These are phyloP conservation scores for Chaetothyriales sp. DNA, from an alignment of 2,329 filamentous ascomycete genomes.

Conservation along the genomic window DNA sequence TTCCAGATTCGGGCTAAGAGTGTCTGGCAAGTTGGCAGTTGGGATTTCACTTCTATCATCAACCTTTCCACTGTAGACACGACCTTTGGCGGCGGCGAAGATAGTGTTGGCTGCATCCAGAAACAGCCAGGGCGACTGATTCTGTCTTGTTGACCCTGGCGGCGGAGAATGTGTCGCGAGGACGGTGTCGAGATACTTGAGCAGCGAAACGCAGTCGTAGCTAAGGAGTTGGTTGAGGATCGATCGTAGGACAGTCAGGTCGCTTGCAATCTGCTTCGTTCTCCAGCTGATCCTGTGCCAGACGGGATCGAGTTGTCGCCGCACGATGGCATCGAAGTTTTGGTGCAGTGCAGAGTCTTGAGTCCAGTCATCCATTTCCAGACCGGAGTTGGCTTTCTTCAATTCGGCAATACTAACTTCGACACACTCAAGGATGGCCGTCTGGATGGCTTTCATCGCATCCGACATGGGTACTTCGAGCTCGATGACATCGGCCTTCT, in stretches of 20 bases:
- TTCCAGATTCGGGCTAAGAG: constrained; percentile 69
- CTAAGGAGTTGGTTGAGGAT: constrained; percentile 70
- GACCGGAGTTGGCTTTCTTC: constrained; percentile 74
- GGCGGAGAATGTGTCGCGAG: constrained; percentile 80
- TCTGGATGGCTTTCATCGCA: constrained; percentile 83
- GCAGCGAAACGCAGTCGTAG: constrained; percentile 80
- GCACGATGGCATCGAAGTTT: constrained; percentile 79
- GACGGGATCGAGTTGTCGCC: constrained; percentile 83
- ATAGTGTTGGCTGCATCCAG: constrained; percentile 89
- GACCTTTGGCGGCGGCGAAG: constrained; percentile 74
- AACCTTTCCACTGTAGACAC: constrained; percentile 69
- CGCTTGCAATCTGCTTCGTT: constrained; percentile 85
- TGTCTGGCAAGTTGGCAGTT: constrained; percentile 41
- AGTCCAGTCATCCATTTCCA: constrained; percentile 97
- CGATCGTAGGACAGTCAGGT: constrained; percentile 67
- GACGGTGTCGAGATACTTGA: constrained; percentile 88
- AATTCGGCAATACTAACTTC: constrained; percentile 89
- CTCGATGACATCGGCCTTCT: constrained; percentile 93
- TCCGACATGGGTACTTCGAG: constrained; percentile 93
- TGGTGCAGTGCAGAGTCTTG: constrained; percentile 82
- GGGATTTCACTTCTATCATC: constrained; percentile 40
- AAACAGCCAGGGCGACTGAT: constrained; percentile 90
- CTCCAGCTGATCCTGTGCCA: constrained; percentile 96
- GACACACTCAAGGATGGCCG: constrained; percentile 87
- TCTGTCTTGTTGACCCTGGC: constrained; percentile 73